Conservation (phyloP, 768 basidiomycete species). For the Lactifluus piperatus region DNA sequence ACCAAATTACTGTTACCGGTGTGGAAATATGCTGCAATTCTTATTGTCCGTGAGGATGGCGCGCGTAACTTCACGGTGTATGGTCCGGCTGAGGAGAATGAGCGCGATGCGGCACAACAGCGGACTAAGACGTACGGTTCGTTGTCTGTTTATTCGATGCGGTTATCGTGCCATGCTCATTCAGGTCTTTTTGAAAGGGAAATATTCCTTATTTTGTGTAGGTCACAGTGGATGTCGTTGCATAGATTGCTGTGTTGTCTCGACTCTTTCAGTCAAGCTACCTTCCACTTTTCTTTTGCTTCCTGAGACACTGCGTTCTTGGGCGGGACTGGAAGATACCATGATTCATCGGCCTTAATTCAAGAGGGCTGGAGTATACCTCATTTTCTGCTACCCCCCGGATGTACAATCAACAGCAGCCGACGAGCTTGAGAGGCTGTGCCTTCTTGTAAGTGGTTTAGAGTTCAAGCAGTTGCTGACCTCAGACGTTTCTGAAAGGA, state of each 20-base stretch:
- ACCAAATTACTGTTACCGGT: no score
- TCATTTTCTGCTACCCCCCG: no score
- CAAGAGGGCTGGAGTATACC: no score
- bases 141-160: slow-evolving; percentile 24
- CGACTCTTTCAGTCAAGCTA: no score
- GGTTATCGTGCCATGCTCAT: not conserved
- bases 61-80: slow-evolving; percentile 71
- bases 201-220: slow-evolving; percentile 50
- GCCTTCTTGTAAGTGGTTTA: no score
- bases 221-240: slow-evolving; percentile 2
- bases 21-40: slow-evolving; percentile 89
- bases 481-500: no score
- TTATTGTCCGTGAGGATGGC: slow-evolving; percentile 69
- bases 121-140: slow-evolving; percentile 58
- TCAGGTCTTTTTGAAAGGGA: slow-evolving; percentile 28
- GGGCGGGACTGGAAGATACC: no score
- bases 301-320: no score
- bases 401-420: no score
- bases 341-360: no score
- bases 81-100: slow-evolving; percentile 83
- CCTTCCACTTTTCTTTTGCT: not conserved
- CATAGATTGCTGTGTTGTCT: not conserved
- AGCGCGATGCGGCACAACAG: slow-evolving; percentile 72
- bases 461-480: no score
- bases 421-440: no score